phyloP scores from a whole-genome alignment of 2,329 filamentous ascomycete genomes.

The Scedosporium apiospermum region DNA sequence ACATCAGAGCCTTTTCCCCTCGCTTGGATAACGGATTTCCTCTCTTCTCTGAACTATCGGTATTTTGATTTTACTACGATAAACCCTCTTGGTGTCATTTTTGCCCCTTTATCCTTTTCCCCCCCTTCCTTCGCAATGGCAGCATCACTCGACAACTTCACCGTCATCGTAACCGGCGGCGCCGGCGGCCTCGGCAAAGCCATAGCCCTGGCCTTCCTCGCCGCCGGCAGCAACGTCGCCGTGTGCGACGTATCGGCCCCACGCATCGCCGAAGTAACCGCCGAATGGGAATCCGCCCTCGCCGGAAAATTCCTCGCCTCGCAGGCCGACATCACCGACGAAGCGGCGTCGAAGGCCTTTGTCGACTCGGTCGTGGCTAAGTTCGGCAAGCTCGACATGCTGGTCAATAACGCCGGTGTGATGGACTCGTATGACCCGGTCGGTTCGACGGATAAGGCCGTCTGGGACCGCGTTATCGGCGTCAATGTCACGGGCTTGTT shows the following conservation, averaged over 20 bases:
- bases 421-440: constrained; percentile 47
- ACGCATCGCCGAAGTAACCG: constrained; percentile 1
- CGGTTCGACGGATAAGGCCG: constrained; percentile 30
- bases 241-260: constrained; percentile 4
- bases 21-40: no score
- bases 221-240: constrained; percentile 20
- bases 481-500: constrained; percentile 49
- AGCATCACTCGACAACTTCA: constrained; percentile 22
- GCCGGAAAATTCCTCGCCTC: constrained; percentile 1
- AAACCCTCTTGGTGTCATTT: not conserved
- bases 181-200: constrained; percentile 34
- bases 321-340: constrained; percentile 5
- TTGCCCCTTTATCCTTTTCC: not conserved
- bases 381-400: constrained; percentile 34
- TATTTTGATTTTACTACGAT: not conserved
- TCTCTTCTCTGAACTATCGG: no score
- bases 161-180: constrained; percentile 32
- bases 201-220: constrained; percentile 30
- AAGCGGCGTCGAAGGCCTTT: not conserved
- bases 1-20: no score
- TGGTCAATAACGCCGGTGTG: constrained; percentile 49
- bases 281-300: not conserved
- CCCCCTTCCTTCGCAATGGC: not conserved
- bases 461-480: constrained; percentile 44
- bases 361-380: constrained; percentile 9